A percentile compares a stretch with the other conserved stretches of the same genome.
phyloP scores from a whole-genome alignment of 805 yeast species.

The Wickerhamiella musiphila region DNA sequence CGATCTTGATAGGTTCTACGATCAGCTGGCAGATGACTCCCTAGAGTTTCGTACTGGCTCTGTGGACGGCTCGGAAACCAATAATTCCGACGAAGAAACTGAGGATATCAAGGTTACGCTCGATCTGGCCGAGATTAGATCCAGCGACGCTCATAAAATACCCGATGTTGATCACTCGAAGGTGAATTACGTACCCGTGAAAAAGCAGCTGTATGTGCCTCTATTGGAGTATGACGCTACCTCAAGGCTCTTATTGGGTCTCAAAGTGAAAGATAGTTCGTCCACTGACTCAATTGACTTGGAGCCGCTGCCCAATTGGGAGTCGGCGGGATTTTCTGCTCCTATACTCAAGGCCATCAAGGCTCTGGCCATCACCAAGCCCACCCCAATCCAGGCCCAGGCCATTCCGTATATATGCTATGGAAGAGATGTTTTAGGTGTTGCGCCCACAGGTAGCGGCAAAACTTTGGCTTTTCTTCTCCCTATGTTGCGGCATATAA shows the following conservation, averaged over 20 bases:
- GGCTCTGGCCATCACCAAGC: slow-evolving; percentile 35
- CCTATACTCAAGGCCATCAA: slow-evolving; percentile 36
- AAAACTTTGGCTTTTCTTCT: slow-evolving; percentile 77
- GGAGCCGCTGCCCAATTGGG: slow-evolving; percentile 59
- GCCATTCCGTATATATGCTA: slow-evolving; percentile 81
- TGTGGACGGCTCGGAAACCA: too few species aligned
- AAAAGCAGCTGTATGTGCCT: slow-evolving; percentile 46
- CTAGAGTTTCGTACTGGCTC: too few species aligned
- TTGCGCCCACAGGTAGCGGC: slow-evolving; percentile 95
- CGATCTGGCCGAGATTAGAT: too few species aligned
- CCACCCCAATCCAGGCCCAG: slow-evolving; percentile 83
- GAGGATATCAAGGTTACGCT: too few species aligned
- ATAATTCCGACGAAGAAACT: too few species aligned
- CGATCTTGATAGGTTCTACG: too few species aligned
- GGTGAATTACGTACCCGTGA: slow-evolving; percentile 34
- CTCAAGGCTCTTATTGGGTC: slow-evolving; percentile 34
- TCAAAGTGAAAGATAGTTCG: slow-evolving; percentile 44
- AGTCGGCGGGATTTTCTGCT: slow-evolving; percentile 61
- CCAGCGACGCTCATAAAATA: too few species aligned
- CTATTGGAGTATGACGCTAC: slow-evolving; percentile 30
- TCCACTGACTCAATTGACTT: slow-evolving; percentile 44
- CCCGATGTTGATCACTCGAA: slow-evolving; percentile 30
- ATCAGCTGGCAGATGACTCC: too few species aligned
- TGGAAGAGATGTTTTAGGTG: slow-evolving; percentile 80
- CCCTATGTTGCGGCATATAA: slow-evolving; percentile 71